Evolutionary conservation across 1,284 basidiomycete species (phyloP).

Genomic region (Irpex sp.): DNA sequence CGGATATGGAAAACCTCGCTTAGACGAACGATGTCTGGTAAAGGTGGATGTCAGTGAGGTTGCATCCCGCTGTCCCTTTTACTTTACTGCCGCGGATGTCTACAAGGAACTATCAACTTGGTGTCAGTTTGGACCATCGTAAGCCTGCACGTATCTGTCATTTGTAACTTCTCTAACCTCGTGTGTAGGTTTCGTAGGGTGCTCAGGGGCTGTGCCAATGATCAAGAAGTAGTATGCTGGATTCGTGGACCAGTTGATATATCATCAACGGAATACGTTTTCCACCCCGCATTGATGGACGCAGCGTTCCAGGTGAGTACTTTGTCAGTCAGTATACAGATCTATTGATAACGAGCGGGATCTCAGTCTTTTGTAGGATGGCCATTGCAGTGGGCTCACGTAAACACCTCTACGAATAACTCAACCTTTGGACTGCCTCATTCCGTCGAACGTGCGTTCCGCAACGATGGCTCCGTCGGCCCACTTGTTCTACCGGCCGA

Average conservation of each 20-base stretch:
- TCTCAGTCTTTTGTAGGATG: conserved; percentile 2
- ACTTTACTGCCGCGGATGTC: conserved; percentile 10
- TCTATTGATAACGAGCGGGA: background rate
- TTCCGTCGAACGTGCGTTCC: conserved; percentile 14
- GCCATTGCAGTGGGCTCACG: background rate
- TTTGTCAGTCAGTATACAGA: background rate
- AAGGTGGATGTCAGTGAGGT: conserved; percentile 16
- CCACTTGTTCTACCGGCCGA: conserved; percentile 18
- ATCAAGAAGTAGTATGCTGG: conserved; percentile 5
- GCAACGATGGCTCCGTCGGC: conserved; percentile 16
- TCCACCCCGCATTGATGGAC: conserved; percentile 4
- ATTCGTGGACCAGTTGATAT: conserved; percentile 1
- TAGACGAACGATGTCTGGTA: conserved; percentile 9
- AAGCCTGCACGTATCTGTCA: background rate
- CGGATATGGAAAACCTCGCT: conserved; percentile 15
- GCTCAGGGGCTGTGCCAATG: conserved; percentile 4
- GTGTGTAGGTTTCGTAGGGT: conserved; percentile 11
- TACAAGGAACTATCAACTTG: conserved; percentile 9
- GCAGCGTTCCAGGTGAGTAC: conserved; percentile 2
- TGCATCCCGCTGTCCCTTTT: conserved; percentile 9
- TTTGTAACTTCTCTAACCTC: background rate
- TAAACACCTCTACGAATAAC: background rate
- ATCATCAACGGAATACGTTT: background rate
- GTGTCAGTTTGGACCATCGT: conserved; percentile 20
- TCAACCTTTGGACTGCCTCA: conserved; percentile 14